phyloP scores from a whole-genome alignment of 345 rosid species.

The Salix dunnii region DNA sequence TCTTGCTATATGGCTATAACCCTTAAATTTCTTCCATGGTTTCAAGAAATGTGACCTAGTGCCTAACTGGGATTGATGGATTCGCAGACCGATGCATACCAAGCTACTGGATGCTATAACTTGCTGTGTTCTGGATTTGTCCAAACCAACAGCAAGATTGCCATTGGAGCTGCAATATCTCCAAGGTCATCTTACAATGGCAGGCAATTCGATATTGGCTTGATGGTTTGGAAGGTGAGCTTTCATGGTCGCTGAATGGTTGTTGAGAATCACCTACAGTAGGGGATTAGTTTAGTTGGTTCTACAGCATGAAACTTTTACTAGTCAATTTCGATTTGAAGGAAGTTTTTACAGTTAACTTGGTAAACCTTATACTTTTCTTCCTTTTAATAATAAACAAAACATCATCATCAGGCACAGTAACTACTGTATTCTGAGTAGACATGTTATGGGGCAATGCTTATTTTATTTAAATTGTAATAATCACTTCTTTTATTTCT shows the following conservation, averaged over 20 bases:
- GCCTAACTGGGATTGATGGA: not conserved
- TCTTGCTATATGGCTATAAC: not conserved
- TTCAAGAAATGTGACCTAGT: not conserved
- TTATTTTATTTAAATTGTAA: constrained; percentile 14
- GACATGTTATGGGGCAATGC: not conserved
- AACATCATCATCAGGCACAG: not conserved
- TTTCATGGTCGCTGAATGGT: not conserved
- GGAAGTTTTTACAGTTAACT: not conserved
- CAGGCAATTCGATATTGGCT: constrained; percentile 32
- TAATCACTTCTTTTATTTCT: constrained; percentile 18
- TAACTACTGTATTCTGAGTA: not conserved
- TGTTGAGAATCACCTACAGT: not conserved
- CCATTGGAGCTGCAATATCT: constrained; percentile 39
- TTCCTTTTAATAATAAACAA: not conserved
- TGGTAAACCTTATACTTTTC: constrained; percentile 2
- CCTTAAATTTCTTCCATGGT: not conserved
- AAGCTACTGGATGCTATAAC: constrained; percentile 35
- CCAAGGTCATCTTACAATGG: constrained; percentile 26
- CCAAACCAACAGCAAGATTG: constrained; percentile 32
- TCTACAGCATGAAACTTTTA: not conserved
- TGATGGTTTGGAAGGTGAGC: constrained; percentile 34
- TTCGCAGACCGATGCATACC: constrained; percentile 36
- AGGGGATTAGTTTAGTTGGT: not conserved
- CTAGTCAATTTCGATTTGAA: not conserved
- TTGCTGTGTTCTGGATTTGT: constrained; percentile 35